Conservation (phyloP, 2,329 filamentous ascomycete species). For the Neofusicoccum parvum region DNA sequence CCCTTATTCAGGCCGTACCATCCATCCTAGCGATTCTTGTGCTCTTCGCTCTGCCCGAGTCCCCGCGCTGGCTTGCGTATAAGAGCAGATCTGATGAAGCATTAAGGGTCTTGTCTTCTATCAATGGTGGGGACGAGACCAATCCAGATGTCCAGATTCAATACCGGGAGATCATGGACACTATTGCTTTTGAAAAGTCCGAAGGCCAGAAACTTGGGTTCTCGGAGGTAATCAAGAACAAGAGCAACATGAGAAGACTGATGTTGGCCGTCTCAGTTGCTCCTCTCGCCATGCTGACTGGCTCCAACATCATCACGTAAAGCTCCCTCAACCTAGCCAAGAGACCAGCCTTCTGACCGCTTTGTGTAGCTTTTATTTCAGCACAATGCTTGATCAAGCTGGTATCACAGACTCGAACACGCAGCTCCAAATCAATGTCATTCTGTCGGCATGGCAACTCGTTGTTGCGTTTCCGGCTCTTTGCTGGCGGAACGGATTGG, state of each 20-base stretch:
- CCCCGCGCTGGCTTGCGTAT: not conserved
- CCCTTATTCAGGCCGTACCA: constrained; percentile 51
- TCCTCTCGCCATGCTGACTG: constrained; percentile 34
- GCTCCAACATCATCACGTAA: constrained; percentile 20
- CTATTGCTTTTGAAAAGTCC: constrained; percentile 49
- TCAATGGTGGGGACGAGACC: not conserved
- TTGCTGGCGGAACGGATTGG: constrained; percentile 20
- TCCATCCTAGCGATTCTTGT: constrained; percentile 44
- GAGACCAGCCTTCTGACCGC: not conserved
- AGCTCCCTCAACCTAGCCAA: not conserved
- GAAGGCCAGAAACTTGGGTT: constrained; percentile 38
- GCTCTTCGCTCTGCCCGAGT: constrained; percentile 27
- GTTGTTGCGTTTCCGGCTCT: constrained; percentile 22
- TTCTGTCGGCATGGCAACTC: constrained; percentile 24
- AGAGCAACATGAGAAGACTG: constrained; percentile 42
- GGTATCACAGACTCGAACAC: constrained; percentile 48
- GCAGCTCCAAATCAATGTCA: constrained; percentile 44
- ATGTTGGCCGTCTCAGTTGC: constrained; percentile 41
- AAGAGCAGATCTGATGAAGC: not conserved
- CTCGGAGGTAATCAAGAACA: constrained; percentile 21
- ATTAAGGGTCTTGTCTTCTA: not conserved
- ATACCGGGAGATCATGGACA: constrained; percentile 50
- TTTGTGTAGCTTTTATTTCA: constrained; percentile 36
- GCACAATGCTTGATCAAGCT: constrained; percentile 47
- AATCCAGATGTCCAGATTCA: constrained; percentile 36